Base-by-base conservation (phyloP, 345 rosid genomes). In the Populus simonii region DNA sequence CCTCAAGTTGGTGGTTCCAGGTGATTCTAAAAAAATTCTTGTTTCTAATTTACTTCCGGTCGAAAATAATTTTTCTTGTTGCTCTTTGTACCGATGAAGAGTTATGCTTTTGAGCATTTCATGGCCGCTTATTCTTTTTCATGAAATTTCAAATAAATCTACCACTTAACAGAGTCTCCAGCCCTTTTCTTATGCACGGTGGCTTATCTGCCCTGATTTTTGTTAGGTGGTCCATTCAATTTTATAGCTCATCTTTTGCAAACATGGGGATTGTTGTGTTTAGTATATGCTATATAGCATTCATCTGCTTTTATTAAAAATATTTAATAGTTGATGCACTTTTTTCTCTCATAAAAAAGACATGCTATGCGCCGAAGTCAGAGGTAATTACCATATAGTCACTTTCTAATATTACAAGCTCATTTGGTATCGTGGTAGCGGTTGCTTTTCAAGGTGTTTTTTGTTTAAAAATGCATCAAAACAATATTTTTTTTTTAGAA, bases 1-100 rank as follows among this genome's bases (percentile, higher is more conserved):
- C 77, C 81, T 71, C 80, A 84, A 75, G 80, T 73, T 74, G 80
- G 72, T 78, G 76, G 76, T 79, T 72, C 89, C 39, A 91, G 98
- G 98, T 94, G 82, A 84, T 55, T 74, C 62, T 72, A 75, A 65
- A 27, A 15, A 79, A 47, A 71, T 41, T 53, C 49, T 27, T 53
- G 35, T 25, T 36, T 70, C 25, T 71, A 17, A 45, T 38, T 73
- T n/a, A 35, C 65, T 53, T 72, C 12, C 7, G 29, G 59, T 29
- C n/a, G 1, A 49, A 25, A 17, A 45, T 8, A 7, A 18, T 20
- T 18, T 23, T 47, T 25, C 18, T 71, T 7, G 33, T 57, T n/a
- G 4, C 63, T 57, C 29, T 1, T 17, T 66, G 16, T 31, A 18
- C 11, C 6, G 20, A 13, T 7, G 18, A 72, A 72, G 35, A 45